Base-by-base conservation (phyloP, 2,329 filamentous ascomycete species). In the Phoma sp. region DNA sequence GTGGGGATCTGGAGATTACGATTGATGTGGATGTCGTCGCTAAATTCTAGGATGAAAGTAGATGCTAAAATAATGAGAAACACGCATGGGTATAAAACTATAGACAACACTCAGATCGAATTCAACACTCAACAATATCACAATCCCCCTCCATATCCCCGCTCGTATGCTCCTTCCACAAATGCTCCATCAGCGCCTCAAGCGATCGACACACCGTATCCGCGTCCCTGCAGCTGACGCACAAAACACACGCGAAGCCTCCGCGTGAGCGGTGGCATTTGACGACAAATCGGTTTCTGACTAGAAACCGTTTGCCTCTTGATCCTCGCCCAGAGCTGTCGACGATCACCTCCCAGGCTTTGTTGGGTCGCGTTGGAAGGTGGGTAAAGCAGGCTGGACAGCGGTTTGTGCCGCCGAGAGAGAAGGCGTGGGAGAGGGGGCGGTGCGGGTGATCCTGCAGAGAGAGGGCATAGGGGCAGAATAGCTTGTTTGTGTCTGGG, bases 241-340 rank as follows among this genome's bases (percentile, higher is more conserved):
- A 74, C 17, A 74, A 51, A 10, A 68, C 60, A 35, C 72, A 74
- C 5, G 71, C 71, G 53, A 67, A 74, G 1, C 67, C 65, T 2
- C 66, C 67, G 6, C 59, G 55, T 12, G 67, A 61, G 10, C 70
- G 56, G 50, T 75, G 72, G 21, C 60, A 69, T 49, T 75, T 75
- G 17, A 72, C 61, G 12, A 72, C 55, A 38, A 75, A 74, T 12
- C 69, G 61, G 9, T 65, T 69, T 9, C 61, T 60, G 3, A 74
- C 49, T 3, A 68, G 36, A 27, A 74, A 74, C 15, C 57, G 55
- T 13, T 58, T 55, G 22, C 58, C 60, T 8, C 41, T 55, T 9
- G 39, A 35, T n/a, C 48, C 31, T 2, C 55, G 53, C 15, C 31
- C 38, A 5, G 45, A 25, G 2, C 38, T 58, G n/a, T 59, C 41